Evolutionary conservation across 2,329 filamentous ascomycete species (phyloP), one percentile per base, ranked within the genome.

Genomic region (Samsoniella hepiali): DNA sequence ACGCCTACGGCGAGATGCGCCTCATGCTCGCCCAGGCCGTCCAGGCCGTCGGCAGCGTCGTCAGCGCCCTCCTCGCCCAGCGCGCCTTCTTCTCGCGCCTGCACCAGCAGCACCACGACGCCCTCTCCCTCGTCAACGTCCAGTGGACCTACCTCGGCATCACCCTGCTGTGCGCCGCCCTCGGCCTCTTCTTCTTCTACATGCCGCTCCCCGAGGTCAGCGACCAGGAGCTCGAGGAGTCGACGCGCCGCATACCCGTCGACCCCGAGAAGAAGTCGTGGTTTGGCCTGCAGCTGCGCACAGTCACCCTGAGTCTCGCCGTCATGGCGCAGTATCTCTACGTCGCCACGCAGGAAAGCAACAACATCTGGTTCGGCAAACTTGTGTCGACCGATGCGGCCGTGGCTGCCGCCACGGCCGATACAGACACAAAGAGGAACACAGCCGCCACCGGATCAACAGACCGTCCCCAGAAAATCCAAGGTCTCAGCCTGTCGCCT

Each of bases 131-230:
- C 3, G 83, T 90, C 66, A 87, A 89, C 65, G 89, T 94, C 1
- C 91, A 95, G 74, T 96, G 89, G 89, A 90, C 91, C 0, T 95
- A 95, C 69, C 82, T 95, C n/a, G 89, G 88, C 62, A 89, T 94
- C 65, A 91, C 90, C 0, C 79, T 89, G 31, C 88, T 93, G 63
- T 91, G 89, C 64, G 90, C 89, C 59, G 78, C 84, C 3, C 80
- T 96, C 3, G 90, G 87, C 0, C 77, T 89, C 3, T 85, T 89
- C 71, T 88, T 89, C 72, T 89, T 85, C 71, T 89, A 89, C 69
- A 85, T 88, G 79, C 86, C 86, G 0, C 76, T 89, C 2, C 86
- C 86, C 0, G 87, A 88, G 67, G 81, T 86, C 9, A 81, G 78
- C 42, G 85, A 87, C 66, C 73, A 75, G 22, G 84, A 86, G 65